Conservation (phyloP, 352 stramenopile species). For the Pythium volutum region DNA sequence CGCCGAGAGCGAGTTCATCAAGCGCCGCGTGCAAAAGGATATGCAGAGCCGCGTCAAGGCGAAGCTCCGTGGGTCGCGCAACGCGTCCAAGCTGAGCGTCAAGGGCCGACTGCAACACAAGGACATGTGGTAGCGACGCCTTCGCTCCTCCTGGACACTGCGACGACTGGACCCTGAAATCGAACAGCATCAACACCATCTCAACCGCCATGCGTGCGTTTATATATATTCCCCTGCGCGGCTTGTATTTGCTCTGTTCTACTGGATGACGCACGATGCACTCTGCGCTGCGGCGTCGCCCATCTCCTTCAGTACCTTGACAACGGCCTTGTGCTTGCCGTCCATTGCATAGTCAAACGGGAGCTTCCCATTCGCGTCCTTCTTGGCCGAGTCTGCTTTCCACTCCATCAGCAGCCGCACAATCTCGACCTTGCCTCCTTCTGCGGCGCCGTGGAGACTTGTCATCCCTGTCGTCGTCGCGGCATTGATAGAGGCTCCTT, state of each 20-base stretch:
- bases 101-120: conserved; percentile 86
- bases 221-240: conserved; percentile 26
- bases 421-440: conserved; percentile 90
- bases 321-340: conserved; percentile 90
- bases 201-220: conserved; percentile 3
- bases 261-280: conserved; percentile 84
- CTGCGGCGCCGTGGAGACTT: conserved; percentile 83
- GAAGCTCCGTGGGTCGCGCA: conserved; percentile 59
- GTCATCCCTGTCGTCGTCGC: conserved; percentile 90
- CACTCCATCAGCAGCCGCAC: conserved; percentile 90
- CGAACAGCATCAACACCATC: not conserved
- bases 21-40: conserved; percentile 76
- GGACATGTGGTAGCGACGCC: conserved; percentile 48
- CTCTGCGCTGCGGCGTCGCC: conserved; percentile 86
- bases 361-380: conserved; percentile 89
- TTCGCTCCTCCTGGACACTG: not conserved
- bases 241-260: conserved; percentile 22
- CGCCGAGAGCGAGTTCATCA: conserved; percentile 72
- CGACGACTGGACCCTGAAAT: not conserved
- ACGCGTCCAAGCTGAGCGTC: conserved; percentile 81
- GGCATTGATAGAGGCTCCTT: conserved; percentile 86
- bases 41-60: conserved; percentile 54
- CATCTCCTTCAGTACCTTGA: conserved; percentile 93
- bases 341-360: conserved; percentile 91
- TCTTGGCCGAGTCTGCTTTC: conserved; percentile 85